A percentile compares a stretch with the other conserved stretches of the same genome.
These are phyloP conservation scores for Malbranchea cinnamomea DNA, from an alignment of 2,329 filamentous ascomycete species.

Conservation along the genomic window DNA sequence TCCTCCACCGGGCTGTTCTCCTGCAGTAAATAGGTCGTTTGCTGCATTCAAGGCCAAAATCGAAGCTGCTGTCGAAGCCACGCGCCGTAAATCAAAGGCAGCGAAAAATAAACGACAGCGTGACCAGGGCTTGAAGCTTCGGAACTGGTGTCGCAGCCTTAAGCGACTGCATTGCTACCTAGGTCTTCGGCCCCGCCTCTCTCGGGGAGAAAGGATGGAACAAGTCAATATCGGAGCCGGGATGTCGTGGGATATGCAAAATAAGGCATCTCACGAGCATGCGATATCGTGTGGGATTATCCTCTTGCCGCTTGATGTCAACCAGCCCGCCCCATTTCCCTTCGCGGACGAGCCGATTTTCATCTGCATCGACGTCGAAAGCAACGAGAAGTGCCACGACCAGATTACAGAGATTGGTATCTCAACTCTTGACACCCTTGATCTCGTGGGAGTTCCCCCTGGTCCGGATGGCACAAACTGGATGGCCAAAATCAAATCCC, in stretches of 20 bases:
- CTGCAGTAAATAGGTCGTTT: slow-evolving; percentile 18
- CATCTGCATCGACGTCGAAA: slow-evolving; percentile 69
- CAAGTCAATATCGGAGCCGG: slow-evolving; percentile 9
- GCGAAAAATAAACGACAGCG: slow-evolving; percentile 36
- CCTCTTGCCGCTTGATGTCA: slow-evolving; percentile 28
- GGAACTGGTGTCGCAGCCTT: slow-evolving; percentile 40
- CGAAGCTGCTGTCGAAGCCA: slow-evolving; percentile 34
- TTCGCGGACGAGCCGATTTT: slow-evolving; percentile 50
- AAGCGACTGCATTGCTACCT: slow-evolving; percentile 55
- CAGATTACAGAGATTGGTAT: slow-evolving; percentile 77
- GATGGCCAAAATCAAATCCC: slow-evolving; percentile 49
- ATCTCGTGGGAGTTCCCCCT: slow-evolving; percentile 41
- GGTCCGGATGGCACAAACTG: slow-evolving; percentile 50
- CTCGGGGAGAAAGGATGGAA: slow-evolving; percentile 7
- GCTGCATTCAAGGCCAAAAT: slow-evolving; percentile 41
- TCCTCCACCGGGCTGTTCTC: slow-evolving; percentile 16
- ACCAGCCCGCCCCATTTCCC: slow-evolving; percentile 29
- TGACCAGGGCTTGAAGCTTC: slow-evolving; percentile 35
- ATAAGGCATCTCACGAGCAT: slow-evolving; percentile 13
- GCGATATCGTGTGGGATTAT: slow-evolving; percentile 14
- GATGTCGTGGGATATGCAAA: slow-evolving; percentile 14
- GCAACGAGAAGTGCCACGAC: slow-evolving; percentile 51
- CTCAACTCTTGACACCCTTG: slow-evolving; percentile 58
- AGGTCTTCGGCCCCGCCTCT: slow-evolving; percentile 42
- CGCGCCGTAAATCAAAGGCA: slow-evolving; percentile 35